Evolutionary conservation across 139 green algal species (phyloP), one percentile per base, ranked within the genome.

Genomic region (Chloropicon primus): DNA sequence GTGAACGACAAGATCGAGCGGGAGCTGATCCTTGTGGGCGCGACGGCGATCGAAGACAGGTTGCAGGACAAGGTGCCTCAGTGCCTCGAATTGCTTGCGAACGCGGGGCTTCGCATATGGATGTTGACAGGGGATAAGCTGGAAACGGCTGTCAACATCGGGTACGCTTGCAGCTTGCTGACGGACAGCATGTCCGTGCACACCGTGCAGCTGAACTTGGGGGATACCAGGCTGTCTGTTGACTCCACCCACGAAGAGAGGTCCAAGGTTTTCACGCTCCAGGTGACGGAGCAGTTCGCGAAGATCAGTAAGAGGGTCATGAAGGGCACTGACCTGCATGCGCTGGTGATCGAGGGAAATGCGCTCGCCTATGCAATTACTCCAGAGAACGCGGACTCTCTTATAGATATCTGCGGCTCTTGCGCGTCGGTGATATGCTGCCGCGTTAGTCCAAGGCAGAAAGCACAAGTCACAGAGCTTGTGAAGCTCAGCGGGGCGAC

Each of bases 51-150:
- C 72, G 89, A 94, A 78, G 90, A 94, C 79, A 80, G 76, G 72
- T 54, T 75, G 53, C 79, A 93, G 84, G 88, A 96, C 25, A 95
- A 94, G 10, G 95, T 99, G 76, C 95, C 95, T 17, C 74, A 88
- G 41, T 92, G 86, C 80, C 97, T 99, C 77, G 85, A 89, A 74
- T 88, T 87, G 27, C 85, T 99, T 78, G 85, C 90, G 27, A 62
- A 88, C 22, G 95, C 89, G 0, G 90, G 91, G 81, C 96, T 99
- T 73, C 92, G 91, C 73, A 87, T 97, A 25, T 94, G 90, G 90
- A 88, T 97, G 76, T 84, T 97, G 25, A 96, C 91, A 0, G 91
- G 93, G 3, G 93, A 97, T 86, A 97, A 97, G 87, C 82, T 95
- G 78, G 93, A 97, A 80, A 97, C 93, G 1, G 93, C 93, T 26